A percentile compares a stretch with the other conserved stretches of the same genome.
phyloP scores from a whole-genome alignment of 805 yeast species.

The Lipomyces sp. region DNA sequence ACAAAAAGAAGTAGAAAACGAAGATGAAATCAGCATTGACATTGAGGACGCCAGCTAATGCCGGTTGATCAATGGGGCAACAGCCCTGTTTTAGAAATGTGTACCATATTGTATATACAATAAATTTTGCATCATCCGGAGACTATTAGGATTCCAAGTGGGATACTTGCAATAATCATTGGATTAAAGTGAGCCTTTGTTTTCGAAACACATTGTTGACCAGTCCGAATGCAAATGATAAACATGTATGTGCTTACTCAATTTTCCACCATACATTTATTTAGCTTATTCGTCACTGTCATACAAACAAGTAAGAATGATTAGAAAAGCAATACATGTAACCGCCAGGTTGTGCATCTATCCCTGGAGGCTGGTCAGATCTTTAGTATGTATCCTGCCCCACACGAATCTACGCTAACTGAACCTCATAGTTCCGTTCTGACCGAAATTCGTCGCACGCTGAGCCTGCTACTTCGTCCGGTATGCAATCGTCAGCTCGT shows the following conservation, averaged over 20 bases:
- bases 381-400: not conserved
- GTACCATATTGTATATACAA: slow-evolving; percentile 1
- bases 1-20: not conserved
- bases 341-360: not conserved
- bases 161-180: not conserved
- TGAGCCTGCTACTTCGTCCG: not conserved
- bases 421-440: not conserved
- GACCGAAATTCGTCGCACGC: not conserved
- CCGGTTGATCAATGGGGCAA: no score
- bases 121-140: not conserved
- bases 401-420: not conserved
- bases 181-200: no score
- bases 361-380: not conserved
- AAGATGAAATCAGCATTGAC: slow-evolving; percentile 9
- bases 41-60: not conserved
- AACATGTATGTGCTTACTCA: not conserved
- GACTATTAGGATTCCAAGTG: not conserved
- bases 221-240: not conserved
- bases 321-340: not conserved
- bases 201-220: not conserved
- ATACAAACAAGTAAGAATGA: not conserved
- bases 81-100: not conserved
- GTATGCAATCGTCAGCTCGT: not conserved
- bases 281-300: not conserved
- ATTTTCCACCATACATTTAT: not conserved